Base-by-base conservation (phyloP, 179 eudicot genomes). In the Nepenthes alata region DNA sequence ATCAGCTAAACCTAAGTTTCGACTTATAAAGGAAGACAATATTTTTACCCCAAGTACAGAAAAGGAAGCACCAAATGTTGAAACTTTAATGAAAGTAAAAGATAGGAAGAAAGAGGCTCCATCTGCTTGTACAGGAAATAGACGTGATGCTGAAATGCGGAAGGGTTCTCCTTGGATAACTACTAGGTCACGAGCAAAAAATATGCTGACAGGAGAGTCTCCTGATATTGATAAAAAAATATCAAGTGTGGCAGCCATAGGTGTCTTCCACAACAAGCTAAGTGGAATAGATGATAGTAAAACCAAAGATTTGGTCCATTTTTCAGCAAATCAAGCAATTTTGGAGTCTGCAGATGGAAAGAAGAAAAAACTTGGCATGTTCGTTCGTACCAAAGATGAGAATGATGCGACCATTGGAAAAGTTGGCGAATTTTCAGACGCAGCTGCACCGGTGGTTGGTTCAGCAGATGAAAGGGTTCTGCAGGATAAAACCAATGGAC, bases 141-240 rank as follows among this genome's bases (percentile, higher is more conserved):
- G 38, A 36, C 48, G 14, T 65, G 71, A 56, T 37, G 57, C 67
- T 59, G 51, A 70, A 57, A 79, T 53, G 57, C 68, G 73, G 62
- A 75, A 69, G 52, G 72, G 70, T 15, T 76, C 83, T 44, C 82
- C 82, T 44, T 69, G 78, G 85, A 70, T 81, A 55, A 62, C 72
- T 59, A 59, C 80, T 55, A 72, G 63, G 58, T 65, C 72, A 12
- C 47, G 59, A 58, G 65, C 4, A 34, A 58, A 25, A 25, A 25
- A 25, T 25, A 25, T 25, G 25, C 25, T 0, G 1, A 25, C 25
- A 25, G 70, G 11, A 45, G 49, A 45, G 49, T 45, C 49, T 45
- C 49, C 49, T 45, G 49, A 45, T 45, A 45, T 45, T 11, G 49
- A 6, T 11, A 45, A 45, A 45, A 45, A 45, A 45, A 45, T 5